Evolutionary conservation across 805 yeast genomes (phyloP), one percentile per base, ranked within the genome.

Genomic region (Kodamaea sagamina): DNA sequence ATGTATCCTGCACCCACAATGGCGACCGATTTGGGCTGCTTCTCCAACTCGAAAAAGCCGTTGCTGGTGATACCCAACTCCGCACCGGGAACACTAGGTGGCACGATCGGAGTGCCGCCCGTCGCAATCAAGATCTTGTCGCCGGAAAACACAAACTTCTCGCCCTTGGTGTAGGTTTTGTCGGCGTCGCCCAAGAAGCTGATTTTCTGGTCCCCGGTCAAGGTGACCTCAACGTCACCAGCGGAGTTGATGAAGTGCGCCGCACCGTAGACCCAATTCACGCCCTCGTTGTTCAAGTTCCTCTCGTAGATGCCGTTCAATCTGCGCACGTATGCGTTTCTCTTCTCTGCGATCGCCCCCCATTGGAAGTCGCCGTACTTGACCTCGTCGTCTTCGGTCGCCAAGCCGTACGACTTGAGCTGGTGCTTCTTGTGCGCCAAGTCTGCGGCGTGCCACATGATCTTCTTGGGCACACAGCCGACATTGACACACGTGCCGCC

Each of bases 401-500:
- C 67, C 52, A 93, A 84, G 0, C 97, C 96, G 61, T 92, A 93
- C 49, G 85, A 88, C 51, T 77, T 71, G 47, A 96, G 95, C 37
- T 87, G 84, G 32, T 74, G 68, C 47, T 86, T 71, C 58, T 81
- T 83, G 49, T 78, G 77, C 13, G 97, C 97, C 63, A 88, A 67
- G 55, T 90, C 97, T 22, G 93, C 82, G 8, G 97, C 97, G 55
- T 90, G 84, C 99, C 99, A 93, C 97, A 93, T 90, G 36, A 93
- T 89, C 64, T 93, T 93, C 75, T 93, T 93, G 37, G 99, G 99
- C 38, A 93, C 99, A 75, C 99, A 93, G 15, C 99, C 99, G 34
- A 92, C 98, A 63, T 93, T 93, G 49, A 93, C 99, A 77, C 99
- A 93, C 32, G 99, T 93, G 21, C 99, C 99, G 46, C 99, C 99